Base-by-base conservation (phyloP, 352 stramenopile species). In the Globisporangium nagaii region DNA sequence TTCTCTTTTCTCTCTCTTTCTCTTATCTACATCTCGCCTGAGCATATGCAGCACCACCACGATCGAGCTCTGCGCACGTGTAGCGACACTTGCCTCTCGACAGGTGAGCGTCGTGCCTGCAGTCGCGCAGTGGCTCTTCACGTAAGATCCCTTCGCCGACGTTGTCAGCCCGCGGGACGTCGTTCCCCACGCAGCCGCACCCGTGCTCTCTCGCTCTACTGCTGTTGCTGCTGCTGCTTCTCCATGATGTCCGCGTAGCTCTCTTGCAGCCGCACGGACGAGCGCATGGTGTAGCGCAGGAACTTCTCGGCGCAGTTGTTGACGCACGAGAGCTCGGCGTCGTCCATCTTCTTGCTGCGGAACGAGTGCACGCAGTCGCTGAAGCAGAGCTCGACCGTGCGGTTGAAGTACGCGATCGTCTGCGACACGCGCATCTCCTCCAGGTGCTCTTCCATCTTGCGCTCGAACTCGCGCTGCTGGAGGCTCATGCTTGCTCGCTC, bases 281-380 rank as follows among this genome's bases (percentile, higher is more conserved):
- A 92, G 60, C 87, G 83, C 83, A 96, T 94, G 28, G 84, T 95
- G 75, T 95, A 83, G 69, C 87, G 88, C 63, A 96, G 53, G 60
- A 95, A 94, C 70, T 96, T 96, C 58, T 95, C 86, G 46, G 84
- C 82, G 68, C 87, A 96, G 62, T 80, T 90, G 68, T 80, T 90
- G 41, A 96, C 74, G 65, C 87, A 96, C 31, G 79, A 86, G 56
- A 84, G 74, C 62, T 96, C 87, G 72, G 90, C 89, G 75, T 94
- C 80, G 59, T 95, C 82, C 60, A 96, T 60, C 65, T 93, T 91
- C 77, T 96, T 95, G 75, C 82, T 93, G 68, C 84, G 84, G 71
- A 96, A 96, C 51, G 75, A 86, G 67, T 96, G 82, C 57, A 95
- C 85, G 61, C 87, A 96, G 60, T 95, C 84, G 50, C 65, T 85